Evolutionary conservation across 495 filamentous ascomycete species (phyloP).

Genomic region (Annulohypoxylon moriforme): DNA sequence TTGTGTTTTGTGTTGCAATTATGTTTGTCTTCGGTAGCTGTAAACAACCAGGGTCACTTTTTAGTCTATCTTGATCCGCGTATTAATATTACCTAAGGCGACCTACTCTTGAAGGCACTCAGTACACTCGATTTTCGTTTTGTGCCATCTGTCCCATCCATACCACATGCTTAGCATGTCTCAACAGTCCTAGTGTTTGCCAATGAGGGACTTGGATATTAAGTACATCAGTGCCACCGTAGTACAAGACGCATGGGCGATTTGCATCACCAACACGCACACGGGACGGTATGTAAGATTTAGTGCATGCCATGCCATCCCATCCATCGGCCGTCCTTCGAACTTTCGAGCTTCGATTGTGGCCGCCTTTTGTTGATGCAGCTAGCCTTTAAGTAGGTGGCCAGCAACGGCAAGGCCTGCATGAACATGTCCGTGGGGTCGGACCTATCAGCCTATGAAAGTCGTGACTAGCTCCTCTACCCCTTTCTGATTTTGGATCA

Average conservation of each 20-base stretch:
- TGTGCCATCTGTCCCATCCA: background rate
- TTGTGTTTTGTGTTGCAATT: constrained; percentile 7
- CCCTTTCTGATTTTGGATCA: constrained; percentile 38
- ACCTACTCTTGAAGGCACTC: background rate
- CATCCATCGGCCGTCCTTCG: constrained; percentile 19
- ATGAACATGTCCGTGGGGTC: constrained; percentile 41
- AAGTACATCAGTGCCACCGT: constrained; percentile 25
- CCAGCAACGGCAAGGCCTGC: constrained; percentile 35
- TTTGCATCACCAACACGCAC: constrained; percentile 13
- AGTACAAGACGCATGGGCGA: constrained; percentile 18
- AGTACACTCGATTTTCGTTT: constrained; percentile 11
- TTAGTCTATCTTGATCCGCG: constrained; percentile 12
- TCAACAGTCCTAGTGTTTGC: constrained; percentile 17
- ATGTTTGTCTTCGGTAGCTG: constrained; percentile 15
- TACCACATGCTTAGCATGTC: background rate
- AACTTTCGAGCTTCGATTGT: background rate
- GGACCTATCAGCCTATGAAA: constrained; percentile 31
- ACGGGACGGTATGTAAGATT: constrained; percentile 18
- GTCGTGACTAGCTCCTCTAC: background rate
- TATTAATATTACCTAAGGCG: constrained; percentile 10
- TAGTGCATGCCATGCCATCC: background rate
- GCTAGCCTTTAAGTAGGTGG: constrained; percentile 34
- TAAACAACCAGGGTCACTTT: constrained; percentile 28
- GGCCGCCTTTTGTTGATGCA: constrained; percentile 27
- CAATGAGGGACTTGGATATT: constrained; percentile 10